These are phyloP conservation scores for Aspergillus tubingensis DNA, from an alignment of 2,329 filamentous ascomycete genomes.

Conservation along the genomic window DNA sequence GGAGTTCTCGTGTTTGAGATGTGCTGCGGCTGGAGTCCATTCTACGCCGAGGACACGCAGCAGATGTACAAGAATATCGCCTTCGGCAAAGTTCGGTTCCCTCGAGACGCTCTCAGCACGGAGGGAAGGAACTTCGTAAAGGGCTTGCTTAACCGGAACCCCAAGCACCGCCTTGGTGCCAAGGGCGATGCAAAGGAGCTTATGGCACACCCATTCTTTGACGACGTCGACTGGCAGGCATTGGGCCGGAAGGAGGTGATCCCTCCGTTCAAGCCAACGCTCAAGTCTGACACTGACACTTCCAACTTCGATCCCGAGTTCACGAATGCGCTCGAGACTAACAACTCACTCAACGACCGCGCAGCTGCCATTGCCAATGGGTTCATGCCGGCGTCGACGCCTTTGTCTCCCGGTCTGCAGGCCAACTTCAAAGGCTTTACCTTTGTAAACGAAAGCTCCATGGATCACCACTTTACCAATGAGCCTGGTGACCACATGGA, in stretches of 20 bases:
- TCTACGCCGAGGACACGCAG: conserved; percentile 98
- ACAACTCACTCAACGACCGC: conserved; percentile 85
- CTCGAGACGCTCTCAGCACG: conserved; percentile 87
- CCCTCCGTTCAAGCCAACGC: conserved; percentile 95
- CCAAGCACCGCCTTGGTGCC: conserved; percentile 89
- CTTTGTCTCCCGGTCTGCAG: conserved; percentile 91
- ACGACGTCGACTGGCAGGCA: conserved; percentile 88
- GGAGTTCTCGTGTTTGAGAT: conserved; percentile 98
- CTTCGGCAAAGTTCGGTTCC: conserved; percentile 96
- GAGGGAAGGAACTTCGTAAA: conserved; percentile 98
- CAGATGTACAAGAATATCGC: conserved; percentile 99
- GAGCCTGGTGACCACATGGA: conserved; percentile 44
- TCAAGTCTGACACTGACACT: conserved; percentile 93
- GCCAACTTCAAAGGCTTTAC: conserved; percentile 99
- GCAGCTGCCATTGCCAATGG: conserved; percentile 83
- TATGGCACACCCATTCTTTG: conserved; percentile 92
- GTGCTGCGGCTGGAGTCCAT: conserved; percentile 99
- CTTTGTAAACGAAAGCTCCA: conserved; percentile 94
- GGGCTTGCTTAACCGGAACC: conserved; percentile 93
- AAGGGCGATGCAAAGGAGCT: conserved; percentile 90
- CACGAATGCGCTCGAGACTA: conserved; percentile 86
- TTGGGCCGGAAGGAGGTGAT: conserved; percentile 88
- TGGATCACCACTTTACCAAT: conserved; percentile 63
- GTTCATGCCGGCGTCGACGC: conserved; percentile 80
- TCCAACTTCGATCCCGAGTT: conserved; percentile 99